Base-by-base conservation (phyloP, 768 basidiomycete genomes). In the Naganishia friedmannii region DNA sequence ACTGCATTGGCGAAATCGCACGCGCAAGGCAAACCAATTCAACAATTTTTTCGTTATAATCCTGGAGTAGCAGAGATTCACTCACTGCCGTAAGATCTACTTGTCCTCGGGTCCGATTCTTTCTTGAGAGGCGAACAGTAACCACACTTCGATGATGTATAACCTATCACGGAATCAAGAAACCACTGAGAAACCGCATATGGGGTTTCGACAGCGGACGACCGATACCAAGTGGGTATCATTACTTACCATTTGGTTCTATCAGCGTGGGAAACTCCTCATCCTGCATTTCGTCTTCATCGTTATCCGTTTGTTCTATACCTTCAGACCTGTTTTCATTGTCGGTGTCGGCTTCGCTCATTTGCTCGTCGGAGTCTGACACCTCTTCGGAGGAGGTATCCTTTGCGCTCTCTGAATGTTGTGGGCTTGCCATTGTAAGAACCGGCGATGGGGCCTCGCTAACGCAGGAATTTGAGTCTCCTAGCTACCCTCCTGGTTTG, bases 31-130 rank as follows among this genome's bases (percentile, higher is more conserved):
- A 51, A 51, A 39, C 54, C 28, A 29, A 31, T 23, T 23, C 53
- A 19, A 32, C 28, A 12, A 32, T 10, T 56, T 28, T n/a, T 17
- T 12, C n/a, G 48, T 12, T 12, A 21, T 51, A 21, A 12, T 3
- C 48, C 15, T 51, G 4, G 21, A 51, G 12, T 2, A n/a, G n/a
- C 48, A 51, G 23, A 51, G 48, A 21, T 8, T 6, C 32, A 76
- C 79, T 76, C 69, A 79, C 79, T 74, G 37, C 77, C 79, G 68
- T 78, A 80, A 29, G 76, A 79, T 56, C 67, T 72, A 31, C 75
- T 75, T 0, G 71, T 74, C 15, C 51, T 26, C 21, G 45, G 54
- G 19, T 34, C 48, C 31, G 70, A 71, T 39, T 78, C 68, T 29
- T 68, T 53, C 17, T 76, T 77, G 6, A 67, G 63, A 4, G 78